Base-by-base conservation (phyloP, 2,329 filamentous ascomycete genomes). In the Penicillium sp. region DNA sequence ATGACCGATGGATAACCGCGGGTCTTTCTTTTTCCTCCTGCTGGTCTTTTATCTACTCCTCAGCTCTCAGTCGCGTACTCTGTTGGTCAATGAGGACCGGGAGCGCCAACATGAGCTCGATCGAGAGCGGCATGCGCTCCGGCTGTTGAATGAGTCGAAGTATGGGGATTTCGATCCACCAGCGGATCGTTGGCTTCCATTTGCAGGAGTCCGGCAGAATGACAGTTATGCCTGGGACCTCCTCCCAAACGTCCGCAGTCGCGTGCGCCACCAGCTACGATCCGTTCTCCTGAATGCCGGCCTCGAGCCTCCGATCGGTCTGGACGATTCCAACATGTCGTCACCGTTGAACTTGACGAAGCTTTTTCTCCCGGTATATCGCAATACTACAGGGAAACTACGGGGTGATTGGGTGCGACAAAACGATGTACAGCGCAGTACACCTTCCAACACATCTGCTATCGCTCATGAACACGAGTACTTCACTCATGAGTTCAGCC, bases 151-250 rank as follows among this genome's bases (percentile, higher is more conserved):
- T 44, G 73, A 72, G 48, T 77, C 78, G 6, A 67, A 66, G 4
- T 80, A 79, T 66, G 78, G 77, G 31, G 75, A 80, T 46, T 76
- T 83, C 33, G 67, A 76, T 60, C 66, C 73, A 18, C 53, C 52
- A 27, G 63, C 70, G 8, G 65, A 74, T 51, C 73, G 66, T 55
- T 80, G 74, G 77, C 71, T 90, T 51, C 89, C 89, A 59, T 74
- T 95, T 44, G 88, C 88, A 2, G 92, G 92, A 1, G 84, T 95
- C 53, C 81, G 87, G 42, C 74, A 82, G 41, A 79, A 83, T 18
- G 87, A 95, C 70, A 82, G 80, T 4, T 89, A 88, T 68, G 85
- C 82, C 1, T 96, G 91, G 91, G 80, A 84, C 29, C 78, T 89
- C 49, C 74, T 96, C 20, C 75, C 75, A 0, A 71, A 75, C 1